Evolutionary conservation across 2,329 filamentous ascomycete genomes (phyloP).

Genomic region (Fusarium vanettenii): DNA sequence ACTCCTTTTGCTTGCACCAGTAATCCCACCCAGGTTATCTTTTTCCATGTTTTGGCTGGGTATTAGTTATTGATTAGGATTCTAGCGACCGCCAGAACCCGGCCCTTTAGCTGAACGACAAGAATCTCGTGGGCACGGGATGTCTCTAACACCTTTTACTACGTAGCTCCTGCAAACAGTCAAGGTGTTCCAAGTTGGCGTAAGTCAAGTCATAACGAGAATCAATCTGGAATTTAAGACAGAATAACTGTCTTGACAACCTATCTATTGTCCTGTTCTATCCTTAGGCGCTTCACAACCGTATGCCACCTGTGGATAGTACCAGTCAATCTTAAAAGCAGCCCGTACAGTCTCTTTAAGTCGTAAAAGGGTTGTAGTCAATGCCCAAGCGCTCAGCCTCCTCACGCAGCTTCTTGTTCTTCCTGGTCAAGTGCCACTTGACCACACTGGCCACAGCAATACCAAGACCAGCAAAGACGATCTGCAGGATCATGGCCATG

Average conservation of each 20-base stretch:
- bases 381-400: constrained; percentile 25
- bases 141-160: too few species aligned
- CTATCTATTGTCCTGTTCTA: background rate
- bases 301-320: background rate
- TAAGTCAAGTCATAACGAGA: background rate
- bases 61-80: too few species aligned
- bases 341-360: background rate
- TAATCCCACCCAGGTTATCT: too few species aligned
- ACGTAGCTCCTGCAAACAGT: too few species aligned
- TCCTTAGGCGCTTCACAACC: background rate
- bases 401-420: constrained; percentile 33
- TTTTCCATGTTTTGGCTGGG: too few species aligned
- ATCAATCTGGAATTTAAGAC: background rate
- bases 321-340: background rate
- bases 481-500: constrained; percentile 42
- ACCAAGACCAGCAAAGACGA: constrained; percentile 26
- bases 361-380: constrained; percentile 32
- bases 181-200: too few species aligned
- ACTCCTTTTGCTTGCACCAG: too few species aligned
- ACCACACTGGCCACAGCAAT: constrained; percentile 10
- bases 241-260: background rate
- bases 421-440: constrained; percentile 29
- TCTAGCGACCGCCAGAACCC: too few species aligned
- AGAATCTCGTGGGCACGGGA: too few species aligned
- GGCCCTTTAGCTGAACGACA: too few species aligned